Conservation (phyloP, 2,329 filamentous ascomycete species). For the Fusarium newnesense region DNA sequence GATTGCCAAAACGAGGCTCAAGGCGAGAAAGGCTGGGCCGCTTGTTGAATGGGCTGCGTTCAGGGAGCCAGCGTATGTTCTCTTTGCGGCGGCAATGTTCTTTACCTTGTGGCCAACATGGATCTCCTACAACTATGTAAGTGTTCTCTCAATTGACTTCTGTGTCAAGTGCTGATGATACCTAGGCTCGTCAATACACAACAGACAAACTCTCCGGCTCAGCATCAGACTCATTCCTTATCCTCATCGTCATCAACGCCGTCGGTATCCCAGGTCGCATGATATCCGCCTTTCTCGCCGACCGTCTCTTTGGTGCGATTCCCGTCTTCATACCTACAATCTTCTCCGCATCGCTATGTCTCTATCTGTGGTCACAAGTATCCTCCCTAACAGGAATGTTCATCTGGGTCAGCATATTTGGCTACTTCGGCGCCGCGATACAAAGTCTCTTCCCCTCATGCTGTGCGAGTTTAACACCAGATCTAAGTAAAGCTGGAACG, state of each 20-base stretch:
- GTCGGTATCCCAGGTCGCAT: slow-evolving; percentile 66
- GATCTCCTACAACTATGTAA: slow-evolving; percentile 60
- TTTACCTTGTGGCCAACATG: slow-evolving; percentile 61
- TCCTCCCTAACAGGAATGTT: slow-evolving; percentile 53
- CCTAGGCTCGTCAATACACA: slow-evolving; percentile 52
- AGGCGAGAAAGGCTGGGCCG: slow-evolving; percentile 59
- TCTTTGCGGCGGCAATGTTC: slow-evolving; percentile 50
- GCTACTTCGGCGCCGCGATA: slow-evolving; percentile 70
- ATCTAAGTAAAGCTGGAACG: slow-evolving; percentile 64
- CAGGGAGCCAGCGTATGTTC: slow-evolving; percentile 56
- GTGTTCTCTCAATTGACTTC: slow-evolving; percentile 5
- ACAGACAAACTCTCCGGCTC: slow-evolving; percentile 56
- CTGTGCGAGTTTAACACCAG: slow-evolving; percentile 58
- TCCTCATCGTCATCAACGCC: slow-evolving; percentile 69
- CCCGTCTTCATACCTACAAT: slow-evolving; percentile 65
- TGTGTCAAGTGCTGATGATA: not conserved
- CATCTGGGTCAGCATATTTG: slow-evolving; percentile 71
- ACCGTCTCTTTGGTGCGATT: slow-evolving; percentile 63
- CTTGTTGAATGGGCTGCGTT: slow-evolving; percentile 63
- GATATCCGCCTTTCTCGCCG: slow-evolving; percentile 65
- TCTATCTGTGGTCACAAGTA: slow-evolving; percentile 66
- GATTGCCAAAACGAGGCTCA: slow-evolving; percentile 60
- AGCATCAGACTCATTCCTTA: slow-evolving; percentile 63
- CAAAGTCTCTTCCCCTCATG: slow-evolving; percentile 73
- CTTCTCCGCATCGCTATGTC: slow-evolving; percentile 56